Evolutionary conservation across 306 rosid genomes (phyloP), one percentile per base, ranked within the genome.

Genomic region (Castanopsis chinensis): DNA sequence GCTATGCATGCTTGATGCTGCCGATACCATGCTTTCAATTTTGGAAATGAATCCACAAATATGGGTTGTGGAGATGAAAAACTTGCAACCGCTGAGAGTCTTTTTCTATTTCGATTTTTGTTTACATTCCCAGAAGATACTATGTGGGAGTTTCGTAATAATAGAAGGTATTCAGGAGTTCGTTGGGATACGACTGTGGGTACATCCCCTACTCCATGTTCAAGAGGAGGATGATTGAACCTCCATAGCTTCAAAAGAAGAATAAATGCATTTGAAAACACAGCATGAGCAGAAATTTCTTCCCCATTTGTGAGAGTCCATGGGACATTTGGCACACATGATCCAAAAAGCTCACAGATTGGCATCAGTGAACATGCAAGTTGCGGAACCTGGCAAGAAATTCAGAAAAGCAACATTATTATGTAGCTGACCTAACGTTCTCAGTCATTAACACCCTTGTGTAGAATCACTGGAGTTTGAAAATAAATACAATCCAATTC

Each of bases 1-100:
- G 99, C 97, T 84, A 95, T 90, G 70, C 98, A 95, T 37, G 98
- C 99, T 87, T 87, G 98, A 87, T 95, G 99, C 81, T 95, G 99
- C 76, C 96, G 89, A 69, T 95, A 88, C 99, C 99, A 95, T 49
- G 58, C 93, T 87, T 95, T 95, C 56, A 95, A 81, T 84, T 95
- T 92, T 12, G 99, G 97, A 86, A 95, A 95, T 18, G 99, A 91
- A 83, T 95, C 99, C 43, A 95, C 97, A 80, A 93, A 95, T 71
- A 95, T 83, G 20, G 98, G 91, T 80, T 88, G 88, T 25, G 98
- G 93, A 10, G 91, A 91, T 27, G 91, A 90, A 75, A 86, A 89
- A 78, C 88, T 88, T 23, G 98, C 98, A 72, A 87, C 87, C 73
- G 85, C 87, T 35, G 94, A 93, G 74, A 95, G 94, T 79, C 97